Base-by-base conservation (phyloP, 805 yeast genomes). In the Phaffomyces antillensis region DNA sequence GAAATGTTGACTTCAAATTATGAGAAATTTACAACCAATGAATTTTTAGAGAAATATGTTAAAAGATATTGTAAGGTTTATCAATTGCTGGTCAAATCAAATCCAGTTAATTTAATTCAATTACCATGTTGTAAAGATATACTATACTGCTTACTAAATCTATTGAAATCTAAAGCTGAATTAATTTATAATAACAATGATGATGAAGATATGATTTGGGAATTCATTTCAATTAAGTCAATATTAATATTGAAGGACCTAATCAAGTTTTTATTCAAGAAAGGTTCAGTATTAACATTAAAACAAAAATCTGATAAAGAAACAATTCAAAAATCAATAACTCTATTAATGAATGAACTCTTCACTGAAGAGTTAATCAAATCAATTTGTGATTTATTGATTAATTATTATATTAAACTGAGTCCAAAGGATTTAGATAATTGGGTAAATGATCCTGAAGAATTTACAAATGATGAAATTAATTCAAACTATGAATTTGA, bases 401-500 rank as follows among this genome's bases (percentile, higher is more conserved):
- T 89, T 47, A 70, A 73, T 36, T 82, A 83, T 77, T 90, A 87
- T 62, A 69, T 93, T 50, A 76, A 83, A 45, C 63, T 90, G 40
- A 77, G 81, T 47, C 88, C 91, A 0, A 62, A 74, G 2, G 97
- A 90, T 59, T 62, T 91, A 40, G 95, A 86, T 53, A 68, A 77
- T 34, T 93, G 98, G 98, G 60, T 71, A 12, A 62, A 75, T 16
- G 96, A 89, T 48, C 96, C 98, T 0, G 98, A 89, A 60, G 96
- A 88, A 61, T 93, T 95, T 87, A 80, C 86, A 18, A 80, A 81
- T 51, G 96, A 88, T 56, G 95, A 89, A 52, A 66, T 82, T 46
- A 74, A 80, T 41, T 68, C 79, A 6, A 81, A 83, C 58, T 88
- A 86, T 81, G 97, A 90, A 58, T 87, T 70, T 60, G 90, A 86